Evolutionary conservation across 176 grass and related monocot species (phyloP).

Genomic region (Ampelocalamus luodianensis): DNA sequence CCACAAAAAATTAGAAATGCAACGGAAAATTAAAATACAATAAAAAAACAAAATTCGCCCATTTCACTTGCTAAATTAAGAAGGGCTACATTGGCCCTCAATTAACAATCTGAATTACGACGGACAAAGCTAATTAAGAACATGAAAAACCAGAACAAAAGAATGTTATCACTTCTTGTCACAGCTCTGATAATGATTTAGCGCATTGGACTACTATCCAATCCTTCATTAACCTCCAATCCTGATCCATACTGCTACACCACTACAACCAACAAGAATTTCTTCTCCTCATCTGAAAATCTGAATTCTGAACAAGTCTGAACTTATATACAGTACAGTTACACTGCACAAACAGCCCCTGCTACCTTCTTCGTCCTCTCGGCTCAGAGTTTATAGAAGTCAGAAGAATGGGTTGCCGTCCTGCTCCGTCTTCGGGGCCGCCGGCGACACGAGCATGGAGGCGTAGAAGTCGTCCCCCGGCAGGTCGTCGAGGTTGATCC

Average conservation of each 20-base stretch:
- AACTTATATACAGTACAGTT: constrained; percentile 47
- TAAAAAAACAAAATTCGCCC: neutral
- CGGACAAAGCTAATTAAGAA: neutral
- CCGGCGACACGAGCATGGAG: constrained; percentile 30
- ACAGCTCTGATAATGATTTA: neutral
- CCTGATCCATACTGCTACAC: neutral
- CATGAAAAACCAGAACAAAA: neutral
- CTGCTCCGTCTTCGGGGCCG: constrained; percentile 32
- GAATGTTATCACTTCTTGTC: neutral
- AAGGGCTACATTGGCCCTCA: neutral
- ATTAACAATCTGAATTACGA: neutral
- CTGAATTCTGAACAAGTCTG: constrained; percentile 13
- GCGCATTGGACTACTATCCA: neutral
- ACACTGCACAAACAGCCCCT: neutral
- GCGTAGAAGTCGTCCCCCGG: constrained; percentile 42
- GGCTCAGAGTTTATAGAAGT: neutral
- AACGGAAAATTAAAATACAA: neutral
- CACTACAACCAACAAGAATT: neutral
- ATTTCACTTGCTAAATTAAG: neutral
- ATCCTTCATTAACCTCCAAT: neutral
- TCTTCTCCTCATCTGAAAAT: neutral
- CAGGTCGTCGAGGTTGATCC: constrained; percentile 76
- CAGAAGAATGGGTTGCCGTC: constrained; percentile 39
- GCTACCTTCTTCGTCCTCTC: neutral
- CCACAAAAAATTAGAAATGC: neutral